Evolutionary conservation across 352 stramenopile genomes (phyloP), one percentile per base, ranked within the genome.

Genomic region (Pythium sukuiense): DNA sequence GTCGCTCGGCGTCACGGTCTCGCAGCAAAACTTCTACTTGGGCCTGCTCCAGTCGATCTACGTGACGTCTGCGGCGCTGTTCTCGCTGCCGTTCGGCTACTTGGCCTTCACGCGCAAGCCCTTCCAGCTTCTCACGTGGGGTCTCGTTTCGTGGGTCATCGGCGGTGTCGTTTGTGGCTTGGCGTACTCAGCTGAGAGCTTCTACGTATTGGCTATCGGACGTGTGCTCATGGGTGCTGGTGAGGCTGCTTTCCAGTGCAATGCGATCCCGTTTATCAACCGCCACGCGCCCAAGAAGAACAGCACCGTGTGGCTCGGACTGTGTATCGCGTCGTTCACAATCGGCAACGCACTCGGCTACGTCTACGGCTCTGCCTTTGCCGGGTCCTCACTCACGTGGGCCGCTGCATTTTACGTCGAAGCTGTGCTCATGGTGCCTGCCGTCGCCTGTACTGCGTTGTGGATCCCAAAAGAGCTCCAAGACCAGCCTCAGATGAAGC

Each of bases 271-370:
- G 1, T 97, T 98, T 63, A 98, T 98, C 70, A 87, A 98, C 55
- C 81, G 95, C 67, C 79, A 90, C 63, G 93, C 88, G 1, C 85
- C 87, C 1, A 69, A 84, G 3, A 49, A 76, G 0, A 83, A 76
- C 26, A 79, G 85, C 32, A 89, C 92, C 27, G 65, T 97, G 39
- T 98, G 92, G 76, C 73, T 99, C 35, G 93, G 89, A 43, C 72
- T 98, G 49, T 98, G 97, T 70, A 82, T 98, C 63, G 92, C 87
- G 18, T 95, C 88, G 3, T 92, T 98, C 59, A 97, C 95, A 2
- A 81, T 95, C 29, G 92, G 92, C 37, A 97, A 45, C 18, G 37
- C 37, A 3, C 37, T 45, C 3, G 37, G 37, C 3, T 45, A 45
- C 3, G 18, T 45, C 37, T 45, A 45, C 37, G 37, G 37, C 37